phyloP scores from a whole-genome alignment of 2,329 filamentous ascomycete species.

The Sphaerostilbella broomeana region DNA sequence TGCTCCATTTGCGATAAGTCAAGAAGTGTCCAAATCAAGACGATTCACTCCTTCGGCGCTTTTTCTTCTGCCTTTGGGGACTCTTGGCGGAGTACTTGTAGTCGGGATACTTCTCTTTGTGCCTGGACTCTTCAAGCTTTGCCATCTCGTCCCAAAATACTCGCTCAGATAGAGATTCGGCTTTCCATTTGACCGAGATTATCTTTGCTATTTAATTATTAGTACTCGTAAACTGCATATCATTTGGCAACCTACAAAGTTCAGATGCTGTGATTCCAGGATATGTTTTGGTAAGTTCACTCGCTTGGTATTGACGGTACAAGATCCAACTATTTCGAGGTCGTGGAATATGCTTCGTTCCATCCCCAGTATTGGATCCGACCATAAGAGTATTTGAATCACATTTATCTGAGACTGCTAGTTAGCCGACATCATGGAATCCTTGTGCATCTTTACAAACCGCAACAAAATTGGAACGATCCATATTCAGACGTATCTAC shows the following conservation, averaged over 20 bases:
- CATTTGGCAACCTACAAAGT: slow-evolving; percentile 23
- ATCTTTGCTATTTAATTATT: slow-evolving; percentile 18
- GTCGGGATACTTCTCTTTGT: slow-evolving; percentile 22
- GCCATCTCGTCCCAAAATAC: slow-evolving; percentile 19
- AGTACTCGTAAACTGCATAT: background rate
- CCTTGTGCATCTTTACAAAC: slow-evolving; percentile 12
- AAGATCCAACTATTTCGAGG: slow-evolving; percentile 29
- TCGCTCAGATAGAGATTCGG: slow-evolving; percentile 19
- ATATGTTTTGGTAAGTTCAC: slow-evolving; percentile 18
- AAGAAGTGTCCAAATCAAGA: no score
- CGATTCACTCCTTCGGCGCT: no score
- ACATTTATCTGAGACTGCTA: slow-evolving; percentile 9
- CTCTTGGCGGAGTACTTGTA: slow-evolving; percentile 22
- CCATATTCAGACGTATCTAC: slow-evolving; percentile 15
- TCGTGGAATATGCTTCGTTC: slow-evolving; percentile 19
- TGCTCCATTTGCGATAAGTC: no score
- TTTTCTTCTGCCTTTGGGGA: slow-evolving; percentile 3
- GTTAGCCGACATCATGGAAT: background rate
- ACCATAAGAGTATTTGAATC: slow-evolving; percentile 4
- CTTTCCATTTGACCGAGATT: slow-evolving; percentile 24
- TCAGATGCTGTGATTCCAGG: slow-evolving; percentile 23
- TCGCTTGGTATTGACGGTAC: slow-evolving; percentile 25
- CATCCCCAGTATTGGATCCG: slow-evolving; percentile 1
- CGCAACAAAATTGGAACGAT: slow-evolving; percentile 16
- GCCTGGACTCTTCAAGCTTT: slow-evolving; percentile 21